Evolutionary conservation across 2,329 filamentous ascomycete species (phyloP).

Genomic region (Cordyceps pruinosa): DNA sequence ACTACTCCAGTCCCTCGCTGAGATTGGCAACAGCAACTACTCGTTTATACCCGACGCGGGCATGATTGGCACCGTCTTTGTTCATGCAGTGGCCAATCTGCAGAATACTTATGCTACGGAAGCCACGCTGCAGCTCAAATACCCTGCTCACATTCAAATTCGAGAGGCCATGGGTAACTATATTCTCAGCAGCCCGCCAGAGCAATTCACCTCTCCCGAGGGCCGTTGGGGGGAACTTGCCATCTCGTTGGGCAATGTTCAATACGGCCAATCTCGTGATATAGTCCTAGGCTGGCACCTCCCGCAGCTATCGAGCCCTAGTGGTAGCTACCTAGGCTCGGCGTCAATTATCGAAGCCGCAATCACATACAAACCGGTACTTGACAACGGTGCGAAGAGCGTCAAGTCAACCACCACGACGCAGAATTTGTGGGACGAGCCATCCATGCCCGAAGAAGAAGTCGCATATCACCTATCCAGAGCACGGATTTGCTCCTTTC

Average conservation of each 20-base stretch:
- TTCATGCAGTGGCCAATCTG: constrained; percentile 55
- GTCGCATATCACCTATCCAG: constrained; percentile 44
- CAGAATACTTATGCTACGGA: constrained; percentile 50
- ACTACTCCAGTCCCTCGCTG: constrained; percentile 53
- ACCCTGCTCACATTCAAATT: constrained; percentile 30
- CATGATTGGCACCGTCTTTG: constrained; percentile 57
- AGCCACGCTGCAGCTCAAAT: constrained; percentile 36
- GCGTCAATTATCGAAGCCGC: constrained; percentile 13
- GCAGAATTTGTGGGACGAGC: neutral
- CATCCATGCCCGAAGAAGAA: neutral
- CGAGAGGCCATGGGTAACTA: constrained; percentile 32
- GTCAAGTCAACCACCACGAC: neutral
- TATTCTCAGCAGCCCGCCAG: constrained; percentile 28
- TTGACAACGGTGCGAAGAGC: constrained; percentile 1
- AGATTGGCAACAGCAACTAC: constrained; percentile 50
- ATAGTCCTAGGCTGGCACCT: constrained; percentile 38
- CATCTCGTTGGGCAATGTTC: constrained; percentile 44
- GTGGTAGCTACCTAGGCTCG: neutral
- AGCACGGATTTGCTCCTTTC: constrained; percentile 41
- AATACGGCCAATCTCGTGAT: constrained; percentile 55
- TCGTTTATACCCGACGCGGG: constrained; percentile 55
- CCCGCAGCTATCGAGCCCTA: neutral
- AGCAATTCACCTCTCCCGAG: constrained; percentile 13
- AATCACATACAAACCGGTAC: constrained; percentile 19
- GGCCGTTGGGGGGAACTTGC: constrained; percentile 23